Percentiles rank a stretch among this genome's conserved stretches.
These are phyloP conservation scores for Vanrija sp. DNA, from an alignment of 1,284 basidiomycete genomes.

Conservation along the genomic window DNA sequence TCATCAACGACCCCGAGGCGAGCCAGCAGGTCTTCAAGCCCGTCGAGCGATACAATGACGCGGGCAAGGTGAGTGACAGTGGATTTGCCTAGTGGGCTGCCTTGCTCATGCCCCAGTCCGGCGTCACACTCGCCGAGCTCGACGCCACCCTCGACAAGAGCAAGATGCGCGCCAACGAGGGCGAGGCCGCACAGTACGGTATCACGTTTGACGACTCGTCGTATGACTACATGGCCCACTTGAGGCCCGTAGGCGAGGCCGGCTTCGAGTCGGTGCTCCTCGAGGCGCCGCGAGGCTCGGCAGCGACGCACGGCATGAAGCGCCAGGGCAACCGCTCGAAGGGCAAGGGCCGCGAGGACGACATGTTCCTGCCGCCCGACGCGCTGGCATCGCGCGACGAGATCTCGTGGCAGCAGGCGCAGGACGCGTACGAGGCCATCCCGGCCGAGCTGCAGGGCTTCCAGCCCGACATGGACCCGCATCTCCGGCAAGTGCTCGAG, in stretches of 20 bases:
- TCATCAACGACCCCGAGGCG: slow-evolving; percentile 89
- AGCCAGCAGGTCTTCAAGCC: slow-evolving; percentile 82
- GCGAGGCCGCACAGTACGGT: slow-evolving; percentile 87
- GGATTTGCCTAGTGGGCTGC: not conserved
- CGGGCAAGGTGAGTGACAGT: slow-evolving; percentile 45
- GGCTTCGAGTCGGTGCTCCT: slow-evolving; percentile 59
- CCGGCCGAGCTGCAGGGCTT: slow-evolving; percentile 82
- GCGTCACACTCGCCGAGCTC: slow-evolving; percentile 61
- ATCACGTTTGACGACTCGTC: slow-evolving; percentile 96
- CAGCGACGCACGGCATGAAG: slow-evolving; percentile 39
- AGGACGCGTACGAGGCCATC: slow-evolving; percentile 64
- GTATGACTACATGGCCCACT: slow-evolving; percentile 99
- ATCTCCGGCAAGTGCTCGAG: slow-evolving; percentile 86
- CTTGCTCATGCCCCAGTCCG: slow-evolving; percentile 24
- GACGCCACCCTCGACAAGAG: slow-evolving; percentile 40
- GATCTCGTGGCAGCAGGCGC: slow-evolving; percentile 61
- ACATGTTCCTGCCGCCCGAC: slow-evolving; percentile 60
- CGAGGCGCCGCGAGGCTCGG: slow-evolving; percentile 59
- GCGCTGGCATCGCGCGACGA: slow-evolving; percentile 69
- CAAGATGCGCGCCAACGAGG: slow-evolving; percentile 53
- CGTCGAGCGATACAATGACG: slow-evolving; percentile 64
- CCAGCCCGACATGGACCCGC: slow-evolving; percentile 94
- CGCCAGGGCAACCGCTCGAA: slow-evolving; percentile 22
- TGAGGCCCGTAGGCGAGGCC: slow-evolving; percentile 74
- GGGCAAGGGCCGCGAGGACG: slow-evolving; percentile 37